Base-by-base conservation (phyloP, 2,329 filamentous ascomycete genomes). In the Lanzia echinophila region DNA sequence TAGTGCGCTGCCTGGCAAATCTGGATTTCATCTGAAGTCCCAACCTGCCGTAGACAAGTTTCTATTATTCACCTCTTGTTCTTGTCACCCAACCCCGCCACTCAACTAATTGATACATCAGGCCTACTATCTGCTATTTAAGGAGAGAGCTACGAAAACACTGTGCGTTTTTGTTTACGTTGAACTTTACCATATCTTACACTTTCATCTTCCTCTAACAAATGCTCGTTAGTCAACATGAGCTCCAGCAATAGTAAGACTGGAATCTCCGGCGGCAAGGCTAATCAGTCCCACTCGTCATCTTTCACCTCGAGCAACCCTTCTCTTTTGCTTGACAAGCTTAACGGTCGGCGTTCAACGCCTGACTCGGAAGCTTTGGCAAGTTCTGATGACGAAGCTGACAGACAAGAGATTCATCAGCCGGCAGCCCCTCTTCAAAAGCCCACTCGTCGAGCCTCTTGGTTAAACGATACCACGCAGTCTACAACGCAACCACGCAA, bases 281-380 rank as follows among this genome's bases (percentile, higher is more conserved):
- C 75, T 56, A 74, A 73, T 58, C 70, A 75, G 62, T 69, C 75
- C 4, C 69, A 74, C 24, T 60, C 53, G 22, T 61, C 64, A 19
- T 61, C 60, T 66, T 85, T 81, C 71, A 71, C 75, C 57, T 78
- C 81, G 20, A 82, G 72, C 62, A 86, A 76, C 63, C 82, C 86
- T 56, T 82, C 82, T 38, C 74, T 85, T 38, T 73, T 88, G 46
- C 76, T 89, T 33, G 88, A 92, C 48, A 94, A 90, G 69, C 77
- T 86, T 47, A 87, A 88, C 64, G 79, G 84, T 53, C 83, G 91
- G 63, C 87, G 88, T 51, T 90, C 90, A 7, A 96, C 92, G 1
- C 92, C 92, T 20, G 94, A 97, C 68, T 96, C 91, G 3, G 92
- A 97, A 68, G 92, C 89, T 49, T 75, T 97, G 56, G 90, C 87